Conservation (phyloP, 768 basidiomycete genomes). For the Trametes cinnabarina region DNA sequence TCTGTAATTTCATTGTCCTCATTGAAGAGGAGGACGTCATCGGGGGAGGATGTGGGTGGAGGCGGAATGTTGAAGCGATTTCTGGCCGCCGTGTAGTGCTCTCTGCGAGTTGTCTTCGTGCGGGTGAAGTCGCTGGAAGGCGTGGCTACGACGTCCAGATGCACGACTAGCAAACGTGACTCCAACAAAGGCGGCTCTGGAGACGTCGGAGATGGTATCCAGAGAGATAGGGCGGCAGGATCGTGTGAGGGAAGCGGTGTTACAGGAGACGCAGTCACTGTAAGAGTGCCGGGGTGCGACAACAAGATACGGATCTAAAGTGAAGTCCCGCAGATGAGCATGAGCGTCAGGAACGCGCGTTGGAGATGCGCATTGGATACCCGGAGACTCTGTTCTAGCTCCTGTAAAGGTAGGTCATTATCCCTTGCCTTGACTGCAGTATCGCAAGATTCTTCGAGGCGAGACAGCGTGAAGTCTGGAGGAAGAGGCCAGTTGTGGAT, state of each 20-base stretch:
- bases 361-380: background rate
- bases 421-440: conserved; percentile 35
- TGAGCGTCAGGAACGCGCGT: background rate
- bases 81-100: conserved; percentile 63
- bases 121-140: conserved; percentile 54
- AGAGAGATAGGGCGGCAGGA: conserved; percentile 27
- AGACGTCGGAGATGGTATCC: background rate
- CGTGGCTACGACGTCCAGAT: conserved; percentile 56
- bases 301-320: conserved; percentile 12
- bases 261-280: conserved; percentile 19
- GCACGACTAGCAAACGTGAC: conserved; percentile 41
- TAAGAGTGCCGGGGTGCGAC: conserved; percentile 11
- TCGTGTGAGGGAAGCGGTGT: conserved; percentile 4
- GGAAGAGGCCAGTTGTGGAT: conserved; percentile 50
- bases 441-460: conserved; percentile 46
- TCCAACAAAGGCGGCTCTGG: background rate
- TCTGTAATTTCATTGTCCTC: conserved; percentile 52
- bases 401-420: too few species aligned
- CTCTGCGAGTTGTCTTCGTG: conserved; percentile 70
- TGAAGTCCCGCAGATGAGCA: background rate
- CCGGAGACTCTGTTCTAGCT: background rate
- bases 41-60: conserved; percentile 20
- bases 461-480: conserved; percentile 36
- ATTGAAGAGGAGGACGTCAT: conserved; percentile 69
- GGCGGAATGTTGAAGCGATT: conserved; percentile 47